Evolutionary conservation across 176 grass and related monocot species (phyloP).

Genomic region (Juncus inflexus): DNA sequence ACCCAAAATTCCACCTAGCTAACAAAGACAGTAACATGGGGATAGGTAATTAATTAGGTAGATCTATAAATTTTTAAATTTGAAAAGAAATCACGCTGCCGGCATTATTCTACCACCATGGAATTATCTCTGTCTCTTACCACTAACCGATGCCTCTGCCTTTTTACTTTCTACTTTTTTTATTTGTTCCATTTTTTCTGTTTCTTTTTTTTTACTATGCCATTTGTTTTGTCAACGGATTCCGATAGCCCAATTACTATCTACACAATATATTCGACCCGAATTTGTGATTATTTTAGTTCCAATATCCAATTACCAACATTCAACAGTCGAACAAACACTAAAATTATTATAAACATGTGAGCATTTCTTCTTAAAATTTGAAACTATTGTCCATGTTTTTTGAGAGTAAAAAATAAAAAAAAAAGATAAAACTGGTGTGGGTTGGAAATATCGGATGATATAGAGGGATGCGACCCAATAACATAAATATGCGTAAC

Average conservation of each 20-base stretch:
- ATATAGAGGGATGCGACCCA: too few relatives aligned
- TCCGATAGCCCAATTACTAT: background rate
- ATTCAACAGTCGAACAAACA: too few relatives aligned
- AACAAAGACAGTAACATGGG: background rate
- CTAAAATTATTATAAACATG: too few relatives aligned
- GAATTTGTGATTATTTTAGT: background rate
- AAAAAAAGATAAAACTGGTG: too few relatives aligned
- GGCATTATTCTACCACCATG: constrained; percentile 18
- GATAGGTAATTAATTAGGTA: constrained; percentile 8
- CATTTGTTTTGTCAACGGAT: constrained; percentile 13
- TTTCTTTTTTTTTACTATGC: background rate
- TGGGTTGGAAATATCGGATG: too few relatives aligned
- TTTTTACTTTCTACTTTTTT: constrained; percentile 5
- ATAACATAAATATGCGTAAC: too few relatives aligned
- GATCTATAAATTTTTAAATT: constrained; percentile 18
- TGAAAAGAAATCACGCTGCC: background rate
- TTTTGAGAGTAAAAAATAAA: background rate
- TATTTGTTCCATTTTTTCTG: background rate
- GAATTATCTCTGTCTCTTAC: constrained; percentile 8
- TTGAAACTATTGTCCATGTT: background rate
- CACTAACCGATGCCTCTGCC: constrained; percentile 20
- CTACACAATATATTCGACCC: background rate
- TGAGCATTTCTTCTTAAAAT: background rate
- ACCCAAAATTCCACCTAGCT: background rate
- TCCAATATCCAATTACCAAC: background rate